Evolutionary conservation across 2,329 filamentous ascomycete species (phyloP).

Genomic region (Passalora sequoiae): DNA sequence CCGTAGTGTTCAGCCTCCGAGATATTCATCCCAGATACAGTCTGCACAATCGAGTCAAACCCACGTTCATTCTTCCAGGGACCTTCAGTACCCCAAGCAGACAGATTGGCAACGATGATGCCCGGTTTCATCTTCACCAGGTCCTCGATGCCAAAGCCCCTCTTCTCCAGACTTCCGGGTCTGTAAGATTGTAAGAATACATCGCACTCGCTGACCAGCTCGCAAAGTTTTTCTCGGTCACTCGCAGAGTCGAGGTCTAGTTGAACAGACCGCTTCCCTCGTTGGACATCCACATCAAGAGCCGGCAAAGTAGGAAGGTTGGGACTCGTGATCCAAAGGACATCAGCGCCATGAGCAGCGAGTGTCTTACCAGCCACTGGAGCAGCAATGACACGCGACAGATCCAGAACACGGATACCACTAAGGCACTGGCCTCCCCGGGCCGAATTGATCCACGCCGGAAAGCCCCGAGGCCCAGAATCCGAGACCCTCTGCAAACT

Average conservation of each 20-base stretch:
- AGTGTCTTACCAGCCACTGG: constrained; percentile 29
- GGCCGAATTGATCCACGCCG: constrained; percentile 27
- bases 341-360: constrained; percentile 30
- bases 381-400: constrained; percentile 29
- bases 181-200: constrained; percentile 47
- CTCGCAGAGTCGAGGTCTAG: constrained; percentile 32
- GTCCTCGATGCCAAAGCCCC: constrained; percentile 40
- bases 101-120: constrained; percentile 50
- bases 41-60: constrained; percentile 54
- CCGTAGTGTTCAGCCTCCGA: constrained; percentile 49
- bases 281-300: constrained; percentile 26
- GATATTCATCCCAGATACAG: constrained; percentile 52
- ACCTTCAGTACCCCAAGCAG: constrained; percentile 48
- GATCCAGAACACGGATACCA: constrained; percentile 35
- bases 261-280: constrained; percentile 30
- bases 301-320: constrained; percentile 24
- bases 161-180: constrained; percentile 43
- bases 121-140: constrained; percentile 40
- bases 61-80: constrained; percentile 47
- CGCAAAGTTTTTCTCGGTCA: constrained; percentile 27
- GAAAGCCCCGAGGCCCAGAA: constrained; percentile 15
- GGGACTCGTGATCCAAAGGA: constrained; percentile 29
- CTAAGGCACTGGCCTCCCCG: constrained; percentile 27
- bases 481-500: constrained; percentile 35
- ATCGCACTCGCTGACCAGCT: constrained; percentile 36